Percentiles rank a stretch among this genome's conserved stretches.
phyloP scores from a whole-genome alignment of 2,329 filamentous ascomycete species.

The Ophiostoma australiae region DNA sequence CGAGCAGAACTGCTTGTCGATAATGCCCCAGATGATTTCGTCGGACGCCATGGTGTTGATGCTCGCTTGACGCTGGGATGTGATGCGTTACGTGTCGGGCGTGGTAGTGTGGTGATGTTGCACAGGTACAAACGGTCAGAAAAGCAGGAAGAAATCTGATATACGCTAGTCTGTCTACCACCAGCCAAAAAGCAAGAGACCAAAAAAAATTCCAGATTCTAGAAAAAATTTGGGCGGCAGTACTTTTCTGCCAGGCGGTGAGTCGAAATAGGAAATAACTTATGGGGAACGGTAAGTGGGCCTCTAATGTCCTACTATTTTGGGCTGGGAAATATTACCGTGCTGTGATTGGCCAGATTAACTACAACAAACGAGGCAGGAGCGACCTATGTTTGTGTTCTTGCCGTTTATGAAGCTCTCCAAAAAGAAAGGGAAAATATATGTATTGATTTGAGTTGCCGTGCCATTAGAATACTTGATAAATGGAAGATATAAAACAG shows the following conservation, averaged over 20 bases:
- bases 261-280: not conserved
- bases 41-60: constrained; percentile 69
- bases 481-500: too few relatives aligned
- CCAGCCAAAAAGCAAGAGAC: not conserved
- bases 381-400: not conserved
- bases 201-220: constrained; percentile 8
- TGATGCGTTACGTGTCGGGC: not conserved
- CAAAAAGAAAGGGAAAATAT: too few relatives aligned
- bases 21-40: constrained; percentile 96
- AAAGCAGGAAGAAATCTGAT: not conserved
- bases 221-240: constrained; percentile 16
- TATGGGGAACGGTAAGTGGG: not conserved
- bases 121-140: not conserved
- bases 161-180: not conserved
- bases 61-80: not conserved
- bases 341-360: not conserved
- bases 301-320: not conserved
- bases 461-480: too few relatives aligned
- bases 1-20: constrained; percentile 90
- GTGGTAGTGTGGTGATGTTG: not conserved
- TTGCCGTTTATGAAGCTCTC: not conserved
- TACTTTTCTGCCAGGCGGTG: constrained; percentile 18
- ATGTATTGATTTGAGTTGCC: too few relatives aligned
- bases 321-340: not conserved
- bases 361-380: constrained; percentile 10